A percentile compares a stretch with the other conserved stretches of the same genome.
phyloP scores from a whole-genome alignment of 2,329 filamentous ascomycete species.

The Colletotrichum horii region DNA sequence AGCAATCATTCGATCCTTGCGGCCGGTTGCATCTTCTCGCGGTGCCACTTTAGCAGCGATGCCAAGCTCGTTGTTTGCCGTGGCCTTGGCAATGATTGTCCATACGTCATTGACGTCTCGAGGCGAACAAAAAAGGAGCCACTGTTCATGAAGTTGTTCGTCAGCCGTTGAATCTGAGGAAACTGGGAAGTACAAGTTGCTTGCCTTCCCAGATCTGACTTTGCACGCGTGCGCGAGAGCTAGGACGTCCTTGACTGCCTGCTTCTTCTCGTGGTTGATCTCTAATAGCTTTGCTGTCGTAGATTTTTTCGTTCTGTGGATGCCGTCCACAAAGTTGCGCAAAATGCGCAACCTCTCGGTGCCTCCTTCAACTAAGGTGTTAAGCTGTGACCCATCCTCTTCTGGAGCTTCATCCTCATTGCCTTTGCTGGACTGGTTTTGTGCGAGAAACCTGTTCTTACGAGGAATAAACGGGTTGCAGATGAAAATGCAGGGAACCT shows the following conservation, averaged over 20 bases:
- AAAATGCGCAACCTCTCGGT: slow-evolving; percentile 53
- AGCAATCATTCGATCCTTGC: slow-evolving; percentile 67
- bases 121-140: slow-evolving; percentile 73
- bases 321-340: slow-evolving; percentile 52
- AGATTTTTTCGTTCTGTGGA: slow-evolving; percentile 39
- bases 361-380: slow-evolving; percentile 58
- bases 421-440: slow-evolving; percentile 43
- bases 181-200: not conserved
- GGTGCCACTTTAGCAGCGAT: slow-evolving; percentile 76
- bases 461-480: slow-evolving; percentile 64
- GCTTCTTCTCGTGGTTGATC: slow-evolving; percentile 54
- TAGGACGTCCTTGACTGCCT: slow-evolving; percentile 60
- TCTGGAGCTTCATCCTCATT: slow-evolving; percentile 56
- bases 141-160: slow-evolving; percentile 46
- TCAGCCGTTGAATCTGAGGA: not conserved
- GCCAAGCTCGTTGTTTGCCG: slow-evolving; percentile 73
- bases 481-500: slow-evolving; percentile 75
- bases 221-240: slow-evolving; percentile 63
- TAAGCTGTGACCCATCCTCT: slow-evolving; percentile 49
- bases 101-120: slow-evolving; percentile 67
- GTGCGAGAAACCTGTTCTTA: slow-evolving; percentile 34
- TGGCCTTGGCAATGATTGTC: slow-evolving; percentile 70
- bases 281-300: slow-evolving; percentile 45
- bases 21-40: slow-evolving; percentile 44
- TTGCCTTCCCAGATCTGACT: slow-evolving; percentile 71